Evolutionary conservation across 2,329 filamentous ascomycete species (phyloP).

Genomic region (Pestalotiopsis fici): DNA sequence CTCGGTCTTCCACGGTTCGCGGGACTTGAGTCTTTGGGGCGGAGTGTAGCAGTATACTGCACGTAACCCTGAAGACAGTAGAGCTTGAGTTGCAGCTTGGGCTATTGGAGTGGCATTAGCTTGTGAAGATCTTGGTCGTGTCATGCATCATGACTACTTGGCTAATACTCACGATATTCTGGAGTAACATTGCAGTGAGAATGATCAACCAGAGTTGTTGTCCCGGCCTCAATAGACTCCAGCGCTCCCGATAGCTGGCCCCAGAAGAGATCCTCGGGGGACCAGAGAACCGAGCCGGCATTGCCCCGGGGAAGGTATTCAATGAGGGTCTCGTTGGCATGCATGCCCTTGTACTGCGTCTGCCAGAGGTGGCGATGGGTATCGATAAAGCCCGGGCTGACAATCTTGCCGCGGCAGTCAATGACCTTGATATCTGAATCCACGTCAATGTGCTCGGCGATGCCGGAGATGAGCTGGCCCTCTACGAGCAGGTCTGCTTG

Average conservation of each 20-base stretch:
- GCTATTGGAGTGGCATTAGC: conserved; percentile 15
- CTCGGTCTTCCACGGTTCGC: conserved; percentile 25
- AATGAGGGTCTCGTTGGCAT: conserved; percentile 22
- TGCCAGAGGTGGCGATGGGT: conserved; percentile 46
- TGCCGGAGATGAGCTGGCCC: conserved; percentile 14
- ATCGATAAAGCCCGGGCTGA: conserved; percentile 43
- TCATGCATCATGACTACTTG: neutral
- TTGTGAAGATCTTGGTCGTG: neutral
- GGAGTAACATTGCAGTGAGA: conserved; percentile 32
- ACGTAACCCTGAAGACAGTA: conserved; percentile 44
- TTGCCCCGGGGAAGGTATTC: conserved; percentile 34
- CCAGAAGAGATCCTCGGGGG: conserved; percentile 45
- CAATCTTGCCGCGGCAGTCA: conserved; percentile 39
- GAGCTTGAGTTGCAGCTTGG: conserved; percentile 37
- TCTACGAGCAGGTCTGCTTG: conserved; percentile 16
- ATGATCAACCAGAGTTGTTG: conserved; percentile 41
- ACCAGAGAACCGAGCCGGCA: conserved; percentile 33
- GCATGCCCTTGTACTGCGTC: conserved; percentile 27
- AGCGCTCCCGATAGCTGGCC: conserved; percentile 40
- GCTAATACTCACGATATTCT: conserved; percentile 27
- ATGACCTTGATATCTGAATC: conserved; percentile 27
- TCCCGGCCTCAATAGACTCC: conserved; percentile 41
- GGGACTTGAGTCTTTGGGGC: conserved; percentile 28
- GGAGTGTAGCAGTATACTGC: conserved; percentile 44
- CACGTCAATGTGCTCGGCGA: conserved; percentile 8